Evolutionary conservation across 768 basidiomycete species (phyloP).

Genomic region (Paxillus involutus): DNA sequence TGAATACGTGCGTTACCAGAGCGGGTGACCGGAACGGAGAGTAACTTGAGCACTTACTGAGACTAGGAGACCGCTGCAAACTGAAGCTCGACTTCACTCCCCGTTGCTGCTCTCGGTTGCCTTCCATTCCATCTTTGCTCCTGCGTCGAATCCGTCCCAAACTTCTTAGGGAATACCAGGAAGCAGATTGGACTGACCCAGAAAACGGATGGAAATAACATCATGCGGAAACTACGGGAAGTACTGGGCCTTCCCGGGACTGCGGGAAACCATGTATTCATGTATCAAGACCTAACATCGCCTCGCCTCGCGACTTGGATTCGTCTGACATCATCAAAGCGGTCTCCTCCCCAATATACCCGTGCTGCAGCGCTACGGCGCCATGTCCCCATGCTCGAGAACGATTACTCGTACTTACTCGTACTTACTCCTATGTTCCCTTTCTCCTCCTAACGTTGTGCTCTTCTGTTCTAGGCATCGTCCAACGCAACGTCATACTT

Average conservation of each 20-base stretch:
- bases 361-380: conserved; percentile 11
- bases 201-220: neutral
- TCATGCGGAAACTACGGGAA: conserved; percentile 19
- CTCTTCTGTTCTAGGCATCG: no score
- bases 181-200: neutral
- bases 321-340: neutral
- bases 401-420: no score
- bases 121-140: neutral
- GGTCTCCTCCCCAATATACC: conserved; percentile 4
- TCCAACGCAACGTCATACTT: no score
- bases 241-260: conserved; percentile 16
- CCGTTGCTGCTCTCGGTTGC: conserved; percentile 19
- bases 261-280: conserved; percentile 15
- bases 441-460: no score
- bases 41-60: no score
- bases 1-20: no score
- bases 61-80: no score
- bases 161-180: conserved; percentile 15
- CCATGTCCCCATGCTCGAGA: conserved; percentile 17
- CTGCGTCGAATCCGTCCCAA: neutral
- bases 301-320: neutral
- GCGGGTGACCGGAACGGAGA: no score
- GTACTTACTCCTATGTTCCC: no score
- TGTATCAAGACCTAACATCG: neutral
- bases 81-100: conserved; percentile 14